These are phyloP conservation scores for Mrakia hoshinonis DNA, from an alignment of 768 basidiomycete species.

Conservation along the genomic window DNA sequence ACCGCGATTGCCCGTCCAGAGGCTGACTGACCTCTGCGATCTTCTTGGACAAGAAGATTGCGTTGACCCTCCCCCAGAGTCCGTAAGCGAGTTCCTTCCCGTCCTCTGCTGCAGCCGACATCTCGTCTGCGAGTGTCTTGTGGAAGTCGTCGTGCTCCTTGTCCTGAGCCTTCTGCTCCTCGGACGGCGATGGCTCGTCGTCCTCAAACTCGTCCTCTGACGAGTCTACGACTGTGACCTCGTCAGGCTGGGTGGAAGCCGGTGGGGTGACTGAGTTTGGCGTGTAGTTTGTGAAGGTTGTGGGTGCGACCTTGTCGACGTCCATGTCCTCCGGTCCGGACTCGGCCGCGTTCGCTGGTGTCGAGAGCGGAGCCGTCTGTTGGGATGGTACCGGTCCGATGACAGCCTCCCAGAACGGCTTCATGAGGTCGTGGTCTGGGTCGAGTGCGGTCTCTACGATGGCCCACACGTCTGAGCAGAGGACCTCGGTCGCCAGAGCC, in stretches of 20 bases:
- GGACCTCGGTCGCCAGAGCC: conserved; percentile 83
- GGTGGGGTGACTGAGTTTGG: neutral
- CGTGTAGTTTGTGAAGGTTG: neutral
- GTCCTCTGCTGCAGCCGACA: conserved; percentile 54
- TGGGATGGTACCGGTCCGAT: conserved; percentile 29
- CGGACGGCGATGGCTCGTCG: neutral
- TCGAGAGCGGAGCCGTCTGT: neutral
- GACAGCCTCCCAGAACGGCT: conserved; percentile 82
- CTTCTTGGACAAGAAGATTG: conserved; percentile 76
- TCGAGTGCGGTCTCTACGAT: conserved; percentile 81
- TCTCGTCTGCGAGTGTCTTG: conserved; percentile 52
- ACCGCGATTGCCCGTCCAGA: neutral
- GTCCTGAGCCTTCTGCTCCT: neutral
- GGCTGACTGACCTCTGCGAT: conserved; percentile 64
- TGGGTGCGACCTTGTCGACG: neutral
- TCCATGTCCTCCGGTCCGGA: conserved; percentile 8
- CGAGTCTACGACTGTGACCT: neutral
- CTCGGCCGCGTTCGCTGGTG: neutral
- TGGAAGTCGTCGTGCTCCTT: conserved; percentile 2
- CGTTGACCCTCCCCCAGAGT: conserved; percentile 90
- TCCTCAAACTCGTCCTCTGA: conserved; percentile 1
- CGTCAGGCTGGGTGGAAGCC: neutral
- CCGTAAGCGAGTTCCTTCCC: conserved; percentile 71
- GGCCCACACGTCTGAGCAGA: conserved; percentile 92
- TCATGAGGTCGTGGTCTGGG: conserved; percentile 60